Conservation (phyloP, 1,284 basidiomycete genomes). For the Volvariella volvacea region DNA sequence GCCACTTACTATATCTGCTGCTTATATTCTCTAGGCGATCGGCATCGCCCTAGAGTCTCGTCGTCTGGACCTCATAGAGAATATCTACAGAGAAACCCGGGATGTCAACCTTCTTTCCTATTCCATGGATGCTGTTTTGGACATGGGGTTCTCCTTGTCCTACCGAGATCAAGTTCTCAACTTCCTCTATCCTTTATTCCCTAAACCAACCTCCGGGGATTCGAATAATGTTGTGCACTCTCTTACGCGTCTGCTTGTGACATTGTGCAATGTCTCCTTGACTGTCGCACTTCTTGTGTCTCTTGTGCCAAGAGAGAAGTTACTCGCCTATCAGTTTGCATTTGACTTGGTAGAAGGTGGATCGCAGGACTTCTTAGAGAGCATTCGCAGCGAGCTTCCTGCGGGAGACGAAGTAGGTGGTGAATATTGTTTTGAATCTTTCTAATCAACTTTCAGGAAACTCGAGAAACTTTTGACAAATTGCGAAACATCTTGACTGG, state of each 20-base stretch:
- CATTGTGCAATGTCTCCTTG: constrained; percentile 71
- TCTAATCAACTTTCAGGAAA: constrained; percentile 32
- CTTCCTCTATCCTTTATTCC: constrained; percentile 81
- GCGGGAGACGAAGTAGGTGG: constrained; percentile 53
- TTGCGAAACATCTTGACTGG: constrained; percentile 81
- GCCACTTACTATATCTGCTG: constrained; percentile 10
- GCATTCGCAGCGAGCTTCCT: constrained; percentile 57
- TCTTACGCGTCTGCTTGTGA: constrained; percentile 84
- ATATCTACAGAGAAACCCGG: constrained; percentile 64
- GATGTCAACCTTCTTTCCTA: constrained; percentile 82
- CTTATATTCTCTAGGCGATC: constrained; percentile 57
- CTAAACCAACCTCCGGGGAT: constrained; percentile 58
- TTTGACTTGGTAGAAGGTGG: constrained; percentile 93
- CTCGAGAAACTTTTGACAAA: constrained; percentile 60
- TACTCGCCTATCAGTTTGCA: constrained; percentile 88
- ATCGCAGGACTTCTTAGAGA: constrained; percentile 85
- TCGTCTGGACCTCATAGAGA: constrained; percentile 78
- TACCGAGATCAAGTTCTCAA: constrained; percentile 82
- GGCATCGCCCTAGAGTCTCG: constrained; percentile 90
- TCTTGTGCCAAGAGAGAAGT: constrained; percentile 62
- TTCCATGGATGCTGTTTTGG: constrained; percentile 84
- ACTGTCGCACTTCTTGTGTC: constrained; percentile 68
- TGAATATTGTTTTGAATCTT: constrained; percentile 8
- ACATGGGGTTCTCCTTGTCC: constrained; percentile 73
- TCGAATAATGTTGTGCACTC: constrained; percentile 70